phyloP scores from a whole-genome alignment of 164 flowering plant species.

The Paratinospora sagittata region DNA sequence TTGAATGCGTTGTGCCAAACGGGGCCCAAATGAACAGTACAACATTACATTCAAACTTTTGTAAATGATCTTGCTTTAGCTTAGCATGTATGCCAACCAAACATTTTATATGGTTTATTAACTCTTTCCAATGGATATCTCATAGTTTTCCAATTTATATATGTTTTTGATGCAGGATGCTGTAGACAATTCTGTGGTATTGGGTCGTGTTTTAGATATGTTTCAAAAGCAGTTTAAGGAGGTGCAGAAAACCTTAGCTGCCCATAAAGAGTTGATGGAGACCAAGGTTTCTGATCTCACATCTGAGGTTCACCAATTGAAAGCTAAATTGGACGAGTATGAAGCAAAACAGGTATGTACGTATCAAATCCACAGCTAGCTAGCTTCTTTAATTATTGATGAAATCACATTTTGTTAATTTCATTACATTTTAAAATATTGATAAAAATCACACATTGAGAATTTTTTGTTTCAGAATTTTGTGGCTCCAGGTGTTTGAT shows the following conservation, averaged over 20 bases:
- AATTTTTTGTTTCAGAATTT: not conserved
- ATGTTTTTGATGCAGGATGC: not conserved
- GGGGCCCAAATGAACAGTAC: no score
- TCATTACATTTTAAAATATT: not conserved
- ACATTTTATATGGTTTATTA: no score
- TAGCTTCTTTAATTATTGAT: not conserved
- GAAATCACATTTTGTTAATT: not conserved
- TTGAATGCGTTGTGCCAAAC: no score
- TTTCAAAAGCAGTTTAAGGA: not conserved
- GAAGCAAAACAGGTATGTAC: not conserved
- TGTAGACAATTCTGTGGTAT: not conserved
- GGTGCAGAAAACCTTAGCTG: slow-evolving; percentile 1
- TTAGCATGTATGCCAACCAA: no score
- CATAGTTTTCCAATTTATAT: no score
- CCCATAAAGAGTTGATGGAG: slow-evolving; percentile 1
- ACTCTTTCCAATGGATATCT: no score
- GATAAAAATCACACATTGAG: not conserved
- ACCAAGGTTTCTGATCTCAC: not conserved
- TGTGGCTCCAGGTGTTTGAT: not conserved
- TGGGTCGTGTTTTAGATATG: not conserved
- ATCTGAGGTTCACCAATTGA: not conserved
- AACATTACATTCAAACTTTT: no score
- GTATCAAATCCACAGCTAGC: no score
- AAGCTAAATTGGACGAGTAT: not conserved
- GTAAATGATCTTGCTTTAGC: no score